Conservation (phyloP, 2,329 filamentous ascomycete species). For the Neocatenulostroma microsporum region DNA sequence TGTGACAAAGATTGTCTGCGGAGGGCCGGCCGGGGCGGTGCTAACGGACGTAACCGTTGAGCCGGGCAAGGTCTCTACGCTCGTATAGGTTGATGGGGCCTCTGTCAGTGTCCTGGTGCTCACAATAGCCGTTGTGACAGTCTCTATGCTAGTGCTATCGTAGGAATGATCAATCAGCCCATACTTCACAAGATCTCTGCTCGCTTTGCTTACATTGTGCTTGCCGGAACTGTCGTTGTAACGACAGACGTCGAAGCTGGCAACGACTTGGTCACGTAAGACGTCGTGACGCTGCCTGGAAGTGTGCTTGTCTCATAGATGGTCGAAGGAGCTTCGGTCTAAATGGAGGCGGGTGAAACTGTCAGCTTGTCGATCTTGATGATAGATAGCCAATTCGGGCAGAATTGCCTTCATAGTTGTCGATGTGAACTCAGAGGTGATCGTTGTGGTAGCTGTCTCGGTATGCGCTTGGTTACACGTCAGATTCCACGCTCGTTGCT, state of each 20-base stretch:
- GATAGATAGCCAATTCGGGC: no score
- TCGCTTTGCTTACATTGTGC: no score
- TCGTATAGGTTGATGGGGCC: slow-evolving; percentile 3
- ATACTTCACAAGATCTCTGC: no score
- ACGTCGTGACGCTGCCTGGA: background rate
- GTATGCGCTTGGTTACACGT: background rate
- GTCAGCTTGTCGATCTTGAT: background rate
- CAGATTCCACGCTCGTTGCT: no score
- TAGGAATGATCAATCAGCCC: no score
- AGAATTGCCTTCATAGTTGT: background rate
- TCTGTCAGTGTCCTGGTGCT: slow-evolving; percentile 1
- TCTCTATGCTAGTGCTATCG: slow-evolving; percentile 2
- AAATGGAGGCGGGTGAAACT: background rate
- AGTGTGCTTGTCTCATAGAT: background rate
- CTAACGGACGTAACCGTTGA: slow-evolving; percentile 1
- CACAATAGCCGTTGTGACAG: background rate
- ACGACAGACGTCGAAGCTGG: no score
- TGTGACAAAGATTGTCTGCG: background rate
- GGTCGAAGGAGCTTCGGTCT: background rate
- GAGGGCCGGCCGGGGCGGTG: slow-evolving; percentile 1
- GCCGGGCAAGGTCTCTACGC: background rate
- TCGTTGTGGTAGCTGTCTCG: background rate
- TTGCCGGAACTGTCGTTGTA: no score
- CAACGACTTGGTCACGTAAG: no score
- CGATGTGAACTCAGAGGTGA: background rate